Conservation (phyloP, 805 yeast species). For the Candida manassasensis region DNA sequence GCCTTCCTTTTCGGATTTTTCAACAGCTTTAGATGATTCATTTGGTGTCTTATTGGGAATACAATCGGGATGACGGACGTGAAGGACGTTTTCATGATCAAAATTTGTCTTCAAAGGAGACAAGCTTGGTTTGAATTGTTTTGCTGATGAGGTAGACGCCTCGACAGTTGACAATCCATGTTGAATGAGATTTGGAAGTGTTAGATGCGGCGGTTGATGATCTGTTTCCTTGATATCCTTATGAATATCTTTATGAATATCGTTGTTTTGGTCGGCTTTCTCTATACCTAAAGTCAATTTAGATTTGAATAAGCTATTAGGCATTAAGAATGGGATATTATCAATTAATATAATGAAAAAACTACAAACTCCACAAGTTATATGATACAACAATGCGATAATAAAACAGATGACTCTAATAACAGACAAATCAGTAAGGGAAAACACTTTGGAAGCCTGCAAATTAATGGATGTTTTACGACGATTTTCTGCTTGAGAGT, state of each 20-base stretch:
- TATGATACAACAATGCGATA: neutral
- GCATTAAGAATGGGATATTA: constrained; percentile 14
- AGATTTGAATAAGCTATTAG: constrained; percentile 25
- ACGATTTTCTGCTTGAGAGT: no score
- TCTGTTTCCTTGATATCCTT: neutral
- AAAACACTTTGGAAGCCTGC: no score
- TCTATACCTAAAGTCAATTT: constrained; percentile 42
- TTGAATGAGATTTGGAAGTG: constrained; percentile 20
- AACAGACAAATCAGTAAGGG: no score
- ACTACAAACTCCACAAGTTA: neutral
- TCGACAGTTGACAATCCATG: constrained; percentile 27
- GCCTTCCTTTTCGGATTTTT: constrained; percentile 14
- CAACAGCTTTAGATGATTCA: constrained; percentile 7
- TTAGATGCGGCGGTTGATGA: constrained; percentile 10
- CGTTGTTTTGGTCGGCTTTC: constrained; percentile 25
- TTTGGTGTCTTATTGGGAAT: no score
- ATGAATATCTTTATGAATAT: constrained; percentile 3
- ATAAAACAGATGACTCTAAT: neutral
- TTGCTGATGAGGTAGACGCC: constrained; percentile 29
- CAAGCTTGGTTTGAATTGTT: constrained; percentile 32
- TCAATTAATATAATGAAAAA: no score
- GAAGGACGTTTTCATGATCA: constrained; percentile 11
- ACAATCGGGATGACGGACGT: no score
- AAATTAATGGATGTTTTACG: no score
- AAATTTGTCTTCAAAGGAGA: constrained; percentile 35